These are phyloP conservation scores for Diaporthe citrichinensis DNA, from an alignment of 2,329 filamentous ascomycete species.

Conservation along the genomic window DNA sequence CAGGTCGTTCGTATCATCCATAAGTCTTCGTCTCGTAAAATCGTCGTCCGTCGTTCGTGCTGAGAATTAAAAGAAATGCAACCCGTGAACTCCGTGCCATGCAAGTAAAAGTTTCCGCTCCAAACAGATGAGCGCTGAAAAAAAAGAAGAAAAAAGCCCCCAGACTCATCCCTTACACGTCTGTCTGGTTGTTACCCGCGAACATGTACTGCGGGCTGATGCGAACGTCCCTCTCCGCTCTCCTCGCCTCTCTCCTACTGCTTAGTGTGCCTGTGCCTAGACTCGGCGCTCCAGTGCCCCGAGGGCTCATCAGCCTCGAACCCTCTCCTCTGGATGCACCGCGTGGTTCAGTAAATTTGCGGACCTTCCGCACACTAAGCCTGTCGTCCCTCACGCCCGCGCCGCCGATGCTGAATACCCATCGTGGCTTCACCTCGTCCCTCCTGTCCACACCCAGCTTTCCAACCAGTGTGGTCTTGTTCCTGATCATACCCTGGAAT, in stretches of 20 bases:
- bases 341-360: constrained; percentile 60
- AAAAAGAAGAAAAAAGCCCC: not conserved
- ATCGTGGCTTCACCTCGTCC: constrained; percentile 63
- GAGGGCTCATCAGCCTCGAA: constrained; percentile 45
- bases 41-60: constrained; percentile 27
- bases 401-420: constrained; percentile 64
- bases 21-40: constrained; percentile 29
- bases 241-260: constrained; percentile 49
- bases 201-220: constrained; percentile 40
- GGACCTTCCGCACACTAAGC: constrained; percentile 61
- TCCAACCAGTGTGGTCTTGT: constrained; percentile 77
- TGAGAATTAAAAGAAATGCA: constrained; percentile 9
- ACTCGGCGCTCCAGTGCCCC: constrained; percentile 14
- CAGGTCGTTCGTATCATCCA: constrained; percentile 16
- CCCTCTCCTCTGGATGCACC: constrained; percentile 21
- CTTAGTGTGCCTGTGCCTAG: constrained; percentile 39
- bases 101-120: constrained; percentile 19
- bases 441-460: constrained; percentile 71
- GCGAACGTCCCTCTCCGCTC: constrained; percentile 37
- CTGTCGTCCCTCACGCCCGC: constrained; percentile 51
- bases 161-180: not conserved
- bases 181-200: not conserved
- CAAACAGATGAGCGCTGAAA: not conserved
- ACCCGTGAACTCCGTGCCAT: constrained; percentile 39
- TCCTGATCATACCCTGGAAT: constrained; percentile 75